Percentiles rank a stretch among this genome's conserved stretches.
phyloP scores from a whole-genome alignment of 306 rosid genomes.

The Adenanthera pavonina region DNA sequence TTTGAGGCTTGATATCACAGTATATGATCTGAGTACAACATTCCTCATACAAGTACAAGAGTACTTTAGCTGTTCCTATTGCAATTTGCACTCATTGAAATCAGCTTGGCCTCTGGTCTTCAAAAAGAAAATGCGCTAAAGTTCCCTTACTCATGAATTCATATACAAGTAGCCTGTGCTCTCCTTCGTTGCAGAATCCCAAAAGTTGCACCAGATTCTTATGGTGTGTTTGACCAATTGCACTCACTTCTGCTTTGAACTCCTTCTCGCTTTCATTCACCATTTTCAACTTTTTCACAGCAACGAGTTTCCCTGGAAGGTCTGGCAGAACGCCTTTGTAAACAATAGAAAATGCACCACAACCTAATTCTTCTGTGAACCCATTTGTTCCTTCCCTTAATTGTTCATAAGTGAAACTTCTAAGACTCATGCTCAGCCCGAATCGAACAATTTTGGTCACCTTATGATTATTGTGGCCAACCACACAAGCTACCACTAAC shows the following conservation, averaged over 20 bases:
- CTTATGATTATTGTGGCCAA: background rate
- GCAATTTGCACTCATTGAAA: conserved; percentile 28
- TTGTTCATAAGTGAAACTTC: conserved; percentile 18
- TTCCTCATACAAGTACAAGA: conserved; percentile 34
- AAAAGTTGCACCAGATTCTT: conserved; percentile 27
- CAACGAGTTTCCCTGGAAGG: conserved; percentile 15
- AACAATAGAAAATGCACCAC: conserved; percentile 41
- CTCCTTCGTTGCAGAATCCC: conserved; percentile 34
- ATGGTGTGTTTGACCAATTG: conserved; percentile 29
- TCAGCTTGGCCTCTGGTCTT: conserved; percentile 29
- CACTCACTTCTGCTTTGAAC: conserved; percentile 27
- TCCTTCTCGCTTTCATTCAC: background rate
- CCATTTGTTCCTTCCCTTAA: conserved; percentile 39
- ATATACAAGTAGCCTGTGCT: conserved; percentile 30
- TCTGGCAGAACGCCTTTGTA: conserved; percentile 39
- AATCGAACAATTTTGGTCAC: background rate
- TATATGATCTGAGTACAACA: conserved; percentile 27
- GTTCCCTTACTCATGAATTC: conserved; percentile 34
- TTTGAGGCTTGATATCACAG: conserved; percentile 41
- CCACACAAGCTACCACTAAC: background rate
- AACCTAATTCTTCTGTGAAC: conserved; percentile 43
- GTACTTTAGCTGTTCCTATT: conserved; percentile 24
- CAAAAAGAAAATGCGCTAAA: conserved; percentile 16
- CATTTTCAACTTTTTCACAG: conserved; percentile 35
- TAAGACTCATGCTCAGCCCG: background rate